These are phyloP conservation scores for Trichophyton mentagrophytes DNA, from an alignment of 2,329 filamentous ascomycete species.

Conservation along the genomic window DNA sequence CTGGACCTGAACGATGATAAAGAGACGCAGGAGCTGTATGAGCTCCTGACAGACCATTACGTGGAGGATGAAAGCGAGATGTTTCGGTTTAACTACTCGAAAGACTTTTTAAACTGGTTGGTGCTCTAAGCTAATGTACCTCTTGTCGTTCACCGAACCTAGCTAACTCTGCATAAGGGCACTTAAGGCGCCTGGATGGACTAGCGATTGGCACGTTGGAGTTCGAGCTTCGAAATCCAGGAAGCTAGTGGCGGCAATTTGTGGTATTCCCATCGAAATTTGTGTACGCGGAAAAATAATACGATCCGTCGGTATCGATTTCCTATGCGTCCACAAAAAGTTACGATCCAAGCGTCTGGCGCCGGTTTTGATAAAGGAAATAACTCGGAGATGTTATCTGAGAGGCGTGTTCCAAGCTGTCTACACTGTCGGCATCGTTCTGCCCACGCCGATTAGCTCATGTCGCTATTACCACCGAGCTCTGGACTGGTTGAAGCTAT, in stretches of 20 bases:
- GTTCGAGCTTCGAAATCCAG: constrained; percentile 71
- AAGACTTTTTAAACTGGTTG: constrained; percentile 77
- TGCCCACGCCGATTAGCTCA: constrained; percentile 83
- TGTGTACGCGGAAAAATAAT: constrained; percentile 65
- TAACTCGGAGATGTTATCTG: constrained; percentile 82
- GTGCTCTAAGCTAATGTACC: background rate
- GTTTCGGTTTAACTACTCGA: constrained; percentile 94
- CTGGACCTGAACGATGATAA: constrained; percentile 69
- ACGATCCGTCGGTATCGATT: constrained; percentile 86
- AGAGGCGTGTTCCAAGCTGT: constrained; percentile 85
- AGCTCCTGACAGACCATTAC: constrained; percentile 83
- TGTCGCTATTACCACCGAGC: constrained; percentile 92
- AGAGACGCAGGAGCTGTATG: constrained; percentile 79
- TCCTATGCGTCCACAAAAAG: constrained; percentile 97
- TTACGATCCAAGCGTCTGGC: constrained; percentile 83
- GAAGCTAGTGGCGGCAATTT: constrained; percentile 91
- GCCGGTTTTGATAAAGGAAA: constrained; percentile 92
- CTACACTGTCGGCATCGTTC: constrained; percentile 82
- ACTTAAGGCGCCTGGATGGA: constrained; percentile 88
- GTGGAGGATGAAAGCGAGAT: constrained; percentile 95
- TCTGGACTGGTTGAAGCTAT: constrained; percentile 90
- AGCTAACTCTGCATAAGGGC: constrained; percentile 47
- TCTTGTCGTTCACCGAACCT: background rate
- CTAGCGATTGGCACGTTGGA: constrained; percentile 86
- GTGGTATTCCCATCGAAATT: constrained; percentile 74